phyloP scores from a whole-genome alignment of 108 stramenopile genomes.

The Nitzschia sp. region DNA sequence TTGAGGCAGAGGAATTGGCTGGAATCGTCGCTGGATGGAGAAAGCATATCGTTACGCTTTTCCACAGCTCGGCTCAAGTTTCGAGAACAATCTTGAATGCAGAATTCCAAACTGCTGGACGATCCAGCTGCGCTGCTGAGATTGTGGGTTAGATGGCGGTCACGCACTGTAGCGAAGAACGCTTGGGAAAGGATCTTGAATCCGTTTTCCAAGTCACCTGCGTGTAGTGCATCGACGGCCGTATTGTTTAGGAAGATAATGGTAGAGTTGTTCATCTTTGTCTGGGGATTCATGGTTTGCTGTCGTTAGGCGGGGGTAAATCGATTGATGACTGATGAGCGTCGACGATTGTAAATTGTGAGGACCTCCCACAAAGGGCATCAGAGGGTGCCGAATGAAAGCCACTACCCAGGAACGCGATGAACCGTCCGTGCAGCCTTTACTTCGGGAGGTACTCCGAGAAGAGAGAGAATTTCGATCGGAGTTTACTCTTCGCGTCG shows the following conservation, averaged over 20 bases:
- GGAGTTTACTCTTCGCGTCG: no score
- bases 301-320: no score
- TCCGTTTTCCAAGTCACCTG: slow-evolving; percentile 7
- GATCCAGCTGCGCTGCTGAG: background rate
- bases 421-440: no score
- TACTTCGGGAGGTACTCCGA: no score
- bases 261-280: slow-evolving; percentile 3
- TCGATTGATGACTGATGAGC: no score
- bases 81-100: slow-evolving; percentile 11
- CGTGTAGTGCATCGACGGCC: slow-evolving; percentile 7
- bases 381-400: no score
- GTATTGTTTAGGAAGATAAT: slow-evolving; percentile 2
- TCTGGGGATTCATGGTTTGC: no score
- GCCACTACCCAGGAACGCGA: no score
- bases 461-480: no score
- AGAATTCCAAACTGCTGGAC: slow-evolving; percentile 2
- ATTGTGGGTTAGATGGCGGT: background rate
- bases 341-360: no score
- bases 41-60: background rate
- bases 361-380: no score
- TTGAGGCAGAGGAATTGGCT: background rate
- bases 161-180: background rate
- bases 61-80: background rate
- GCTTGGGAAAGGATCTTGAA: background rate
- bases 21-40: background rate